Evolutionary conservation across 306 rosid genomes (phyloP).

Genomic region (Malus sieversii): DNA sequence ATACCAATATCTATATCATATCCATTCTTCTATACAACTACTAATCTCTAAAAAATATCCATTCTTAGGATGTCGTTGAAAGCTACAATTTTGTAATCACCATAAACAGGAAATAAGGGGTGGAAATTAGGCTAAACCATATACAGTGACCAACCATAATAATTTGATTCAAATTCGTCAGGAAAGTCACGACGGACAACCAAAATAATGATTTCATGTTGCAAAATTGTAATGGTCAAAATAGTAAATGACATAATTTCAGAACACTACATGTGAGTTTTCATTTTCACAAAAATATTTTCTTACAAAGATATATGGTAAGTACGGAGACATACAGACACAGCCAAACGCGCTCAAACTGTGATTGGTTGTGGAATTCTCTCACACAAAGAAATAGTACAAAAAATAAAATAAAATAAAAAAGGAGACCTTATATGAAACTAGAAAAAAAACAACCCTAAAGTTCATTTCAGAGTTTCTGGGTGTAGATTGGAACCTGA

Average conservation of each 20-base stretch:
- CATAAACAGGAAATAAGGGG: too few relatives aligned
- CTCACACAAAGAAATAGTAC: constrained; percentile 9
- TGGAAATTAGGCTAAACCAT: too few relatives aligned
- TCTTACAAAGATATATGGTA: not conserved
- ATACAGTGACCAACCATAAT: too few relatives aligned
- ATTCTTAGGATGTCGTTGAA: too few relatives aligned
- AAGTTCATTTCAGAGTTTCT: constrained; percentile 24
- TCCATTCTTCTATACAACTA: too few relatives aligned
- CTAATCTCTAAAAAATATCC: too few relatives aligned
- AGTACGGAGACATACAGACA: not conserved
- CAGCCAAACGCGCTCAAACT: not conserved
- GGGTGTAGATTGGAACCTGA: constrained; percentile 32
- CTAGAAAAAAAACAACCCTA: constrained; percentile 59
- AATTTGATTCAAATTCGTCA: too few relatives aligned
- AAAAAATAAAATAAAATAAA: constrained; percentile 1
- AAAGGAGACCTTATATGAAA: constrained; percentile 36
- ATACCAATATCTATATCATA: too few relatives aligned
- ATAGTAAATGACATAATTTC: not conserved
- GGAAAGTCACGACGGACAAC: not conserved
- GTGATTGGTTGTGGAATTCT: not conserved
- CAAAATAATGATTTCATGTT: not conserved
- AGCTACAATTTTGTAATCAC: too few relatives aligned
- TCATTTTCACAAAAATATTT: not conserved
- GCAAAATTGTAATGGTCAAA: not conserved
- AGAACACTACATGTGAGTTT: not conserved